Evolutionary conservation across 2,329 filamentous ascomycete genomes (phyloP).

Genomic region (Sodiomyces alkalinus): DNA sequence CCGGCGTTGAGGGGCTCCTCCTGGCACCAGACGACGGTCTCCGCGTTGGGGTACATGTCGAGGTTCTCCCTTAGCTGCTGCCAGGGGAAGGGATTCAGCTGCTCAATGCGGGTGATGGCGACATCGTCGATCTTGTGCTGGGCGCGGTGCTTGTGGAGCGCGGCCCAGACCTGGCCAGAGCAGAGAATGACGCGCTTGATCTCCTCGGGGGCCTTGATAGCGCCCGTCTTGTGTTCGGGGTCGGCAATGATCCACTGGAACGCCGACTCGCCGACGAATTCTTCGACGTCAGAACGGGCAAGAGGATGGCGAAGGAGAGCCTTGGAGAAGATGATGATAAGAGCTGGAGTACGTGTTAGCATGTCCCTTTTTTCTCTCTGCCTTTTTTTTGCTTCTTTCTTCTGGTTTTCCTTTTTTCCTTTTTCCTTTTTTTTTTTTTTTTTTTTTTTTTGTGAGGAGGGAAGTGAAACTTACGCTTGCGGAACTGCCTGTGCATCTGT

Average conservation of each 20-base stretch:
- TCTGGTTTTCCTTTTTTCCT: too few relatives aligned
- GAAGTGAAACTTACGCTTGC: constrained; percentile 62
- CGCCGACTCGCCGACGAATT: constrained; percentile 80
- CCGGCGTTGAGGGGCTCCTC: constrained; percentile 97
- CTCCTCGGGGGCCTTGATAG: constrained; percentile 65
- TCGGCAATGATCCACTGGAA: constrained; percentile 97
- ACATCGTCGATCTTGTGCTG: constrained; percentile 78
- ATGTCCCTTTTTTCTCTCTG: too few relatives aligned
- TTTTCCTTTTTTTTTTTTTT: too few relatives aligned
- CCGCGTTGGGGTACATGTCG: constrained; percentile 90
- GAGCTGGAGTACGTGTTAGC: constrained; percentile 39
- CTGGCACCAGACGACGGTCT: constrained; percentile 94
- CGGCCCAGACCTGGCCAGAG: constrained; percentile 84
- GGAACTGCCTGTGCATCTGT: constrained; percentile 98
- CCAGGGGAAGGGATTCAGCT: constrained; percentile 98
- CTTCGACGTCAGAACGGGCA: constrained; percentile 76
- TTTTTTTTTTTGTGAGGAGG: too few relatives aligned
- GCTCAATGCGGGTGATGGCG: constrained; percentile 89
- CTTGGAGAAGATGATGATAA: constrained; percentile 98
- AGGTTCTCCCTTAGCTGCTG: constrained; percentile 92
- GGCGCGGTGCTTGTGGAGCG: constrained; percentile 80
- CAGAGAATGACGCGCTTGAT: constrained; percentile 92
- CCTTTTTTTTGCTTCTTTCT: too few relatives aligned
- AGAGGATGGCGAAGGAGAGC: constrained; percentile 87
- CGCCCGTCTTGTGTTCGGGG: constrained; percentile 60